Base-by-base conservation (phyloP, 2,329 filamentous ascomycete species). In the Trichoderma simmonsii region DNA sequence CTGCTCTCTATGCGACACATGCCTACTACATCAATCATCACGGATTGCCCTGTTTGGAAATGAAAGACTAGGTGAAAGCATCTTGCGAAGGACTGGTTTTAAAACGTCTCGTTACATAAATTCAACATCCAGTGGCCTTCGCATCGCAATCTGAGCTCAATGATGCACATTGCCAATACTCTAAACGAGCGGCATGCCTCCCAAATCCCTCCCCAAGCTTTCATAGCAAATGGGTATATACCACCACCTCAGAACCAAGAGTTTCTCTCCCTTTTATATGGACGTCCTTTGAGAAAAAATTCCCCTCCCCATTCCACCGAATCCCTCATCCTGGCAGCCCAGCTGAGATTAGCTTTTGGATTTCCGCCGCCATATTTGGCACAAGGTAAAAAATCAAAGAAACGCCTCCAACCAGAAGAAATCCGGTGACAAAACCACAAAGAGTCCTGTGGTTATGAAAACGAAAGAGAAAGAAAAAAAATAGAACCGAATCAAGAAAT, bases 221-320 rank as follows among this genome's bases (percentile, higher is more conserved):
- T 67, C 70, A 70, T 74, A 75, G 73, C 73, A 80, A 79, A 77
- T 78, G 78, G 78, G 78, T 80, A 80, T 80, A 80, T 78, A 77
- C 78, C 73, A 74, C 77, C 62, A 51, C 67, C 39, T 60, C 28
- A 60, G 28, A 63, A 72, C 56, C 60, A 36, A 72, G 43, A 59
- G n/a, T 36, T 18, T 60, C 57, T 61, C 48, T 63, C 65, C 57
- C 64, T 59, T 67, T 48, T 59, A 56, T 65, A 71, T 36, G 51
- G 59, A 61, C 67, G 43, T 28, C 26, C 14, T 65, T 36, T 70
- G 36, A 59, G 48, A 51, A 57, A 57, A 34, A 57, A 56, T 39
- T 8, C 65, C 39, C 48, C n/a, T 4, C 63, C 24, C 12, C 7
- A 26, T 28, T 69, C 63, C 48, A 72, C 57, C 43, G 48, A 21